Evolutionary conservation across 2,329 filamentous ascomycete species (phyloP), one percentile per base, ranked within the genome.

Genomic region (Fusarium globosum): DNA sequence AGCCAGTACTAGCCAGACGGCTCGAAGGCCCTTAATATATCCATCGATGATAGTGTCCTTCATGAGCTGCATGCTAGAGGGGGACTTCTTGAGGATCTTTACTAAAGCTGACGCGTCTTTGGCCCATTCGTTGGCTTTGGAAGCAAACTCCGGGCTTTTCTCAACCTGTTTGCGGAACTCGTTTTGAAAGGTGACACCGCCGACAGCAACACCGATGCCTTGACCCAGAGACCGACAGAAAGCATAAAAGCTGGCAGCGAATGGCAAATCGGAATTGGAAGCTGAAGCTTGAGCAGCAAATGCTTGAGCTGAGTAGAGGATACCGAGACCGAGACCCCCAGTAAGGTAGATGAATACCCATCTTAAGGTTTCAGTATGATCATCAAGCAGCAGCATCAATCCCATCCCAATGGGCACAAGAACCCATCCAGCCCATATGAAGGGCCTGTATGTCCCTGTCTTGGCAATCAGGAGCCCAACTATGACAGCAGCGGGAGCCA

Each of bases 151-250:
- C 1, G 87, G 83, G 51, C 86, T 86, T 4, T 79, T 82, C 20
- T 83, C 72, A 49, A 92, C 80, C 68, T 88, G 86, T 49, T 80
- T 81, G 61, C 82, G 83, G 81, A 92, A 88, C 64, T 86, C 85
- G 72, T 93, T 94, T 80, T 94, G 91, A 82, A 94, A 93, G 60
- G 92, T 86, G 38, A 91, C 90, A 7, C 92, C 91, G 4, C 90
- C 89, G 58, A 93, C 85, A 4, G 91, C 90, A 6, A 93, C 89
- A 30, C 91, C 91, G 15, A 93, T 81, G 0, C 88, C 85, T 78
- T 93, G 90, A 1, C 92, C 92, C 30, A 93, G 86, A 4, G 88
- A 86, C n/a, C 75, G 69, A 43, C 68, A 76, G 83, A 94, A 94
- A 60, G 87, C 88, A 81, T 91, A 92, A 83, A 93, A 88, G 16